Evolutionary conservation across 2,329 filamentous ascomycete genomes (phyloP), one percentile per base, ranked within the genome.

Genomic region (Aspergillus tubingensis): DNA sequence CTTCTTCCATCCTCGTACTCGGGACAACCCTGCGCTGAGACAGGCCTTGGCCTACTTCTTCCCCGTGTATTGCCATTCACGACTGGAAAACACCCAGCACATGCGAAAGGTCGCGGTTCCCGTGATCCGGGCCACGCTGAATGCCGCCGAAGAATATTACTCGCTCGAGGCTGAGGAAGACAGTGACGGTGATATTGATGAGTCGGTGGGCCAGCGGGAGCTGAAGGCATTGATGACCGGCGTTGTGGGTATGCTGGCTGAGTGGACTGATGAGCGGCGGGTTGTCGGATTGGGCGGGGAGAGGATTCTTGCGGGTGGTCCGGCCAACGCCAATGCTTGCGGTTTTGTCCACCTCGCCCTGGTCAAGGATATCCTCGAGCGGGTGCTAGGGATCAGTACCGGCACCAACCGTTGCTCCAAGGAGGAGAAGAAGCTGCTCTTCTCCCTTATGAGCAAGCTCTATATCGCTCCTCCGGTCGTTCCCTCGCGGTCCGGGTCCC

Each of bases 201-300:
- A 90, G 60, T 88, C 87, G 65, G 92, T 96, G 87, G 90, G 94
- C 8, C 87, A 88, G 67, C 72, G 75, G 43, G 77, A 80, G 63
- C 62, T 78, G 39, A 79, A 79, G 60, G 70, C 72, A 3, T 84
- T 96, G 65, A 84, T 86, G 47, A 86, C 88, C 3, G 91, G 96
- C 60, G 92, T 91, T 1, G 87, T 91, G 3, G 94, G 92, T 70
- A 80, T 81, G 77, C 80, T 98, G 7, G 86, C 93, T 0, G 94
- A 98, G 74, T 98, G 94, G 95, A 98, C 94, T 0, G 94, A 98
- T 74, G 92, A 93, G 39, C 83, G 94, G 53, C 93, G 96, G 75
- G 82, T 87, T 6, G 79, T 87, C 10, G 82, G 91, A 80, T 78
- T 90, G 78, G 77, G 83, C 74, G 59, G 83, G 79, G 65, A 79